A percentile compares a stretch with the other conserved stretches of the same genome.
Evolutionary conservation across 805 yeast species (phyloP).

Genomic region (Candida xyloterini): DNA sequence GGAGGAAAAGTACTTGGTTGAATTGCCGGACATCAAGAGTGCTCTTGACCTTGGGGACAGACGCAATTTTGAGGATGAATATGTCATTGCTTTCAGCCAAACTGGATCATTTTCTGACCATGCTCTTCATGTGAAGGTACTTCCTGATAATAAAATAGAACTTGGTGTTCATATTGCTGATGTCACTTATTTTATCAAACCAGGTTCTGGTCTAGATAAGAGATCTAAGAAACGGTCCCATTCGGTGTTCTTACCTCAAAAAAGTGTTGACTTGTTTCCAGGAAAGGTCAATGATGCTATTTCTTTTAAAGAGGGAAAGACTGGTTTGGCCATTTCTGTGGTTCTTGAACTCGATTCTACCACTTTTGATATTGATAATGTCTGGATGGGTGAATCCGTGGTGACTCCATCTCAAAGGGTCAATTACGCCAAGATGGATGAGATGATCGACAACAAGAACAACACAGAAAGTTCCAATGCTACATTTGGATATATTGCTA

Average conservation of each 20-base stretch:
- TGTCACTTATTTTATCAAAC: slow-evolving; percentile 65
- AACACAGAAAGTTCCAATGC: slow-evolving; percentile 46
- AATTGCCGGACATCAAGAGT: slow-evolving; percentile 35
- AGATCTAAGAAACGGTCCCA: slow-evolving; percentile 89
- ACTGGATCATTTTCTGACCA: slow-evolving; percentile 63
- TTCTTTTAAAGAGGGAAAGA: slow-evolving; percentile 59
- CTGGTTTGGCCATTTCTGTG: slow-evolving; percentile 69
- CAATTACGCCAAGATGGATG: slow-evolving; percentile 53
- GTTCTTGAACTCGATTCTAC: slow-evolving; percentile 75
- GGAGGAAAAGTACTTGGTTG: slow-evolving; percentile 32
- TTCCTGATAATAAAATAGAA: slow-evolving; percentile 60
- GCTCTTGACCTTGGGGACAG: slow-evolving; percentile 41
- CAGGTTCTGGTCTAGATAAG: slow-evolving; percentile 76
- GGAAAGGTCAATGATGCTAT: slow-evolving; percentile 53
- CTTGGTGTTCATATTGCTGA: slow-evolving; percentile 87
- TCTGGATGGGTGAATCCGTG: slow-evolving; percentile 72
- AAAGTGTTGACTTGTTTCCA: slow-evolving; percentile 66
- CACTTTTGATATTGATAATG: slow-evolving; percentile 67
- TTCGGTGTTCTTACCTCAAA: slow-evolving; percentile 84
- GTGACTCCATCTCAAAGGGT: slow-evolving; percentile 62
- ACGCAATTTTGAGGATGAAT: slow-evolving; percentile 54
- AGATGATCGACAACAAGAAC: slow-evolving; percentile 37
- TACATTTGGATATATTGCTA: slow-evolving; percentile 56
- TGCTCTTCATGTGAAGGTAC: slow-evolving; percentile 74
- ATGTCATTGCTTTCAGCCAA: slow-evolving; percentile 61